phyloP scores from a whole-genome alignment of 1,139 yeast species.

The Meyerozyma guilliermondii region DNA sequence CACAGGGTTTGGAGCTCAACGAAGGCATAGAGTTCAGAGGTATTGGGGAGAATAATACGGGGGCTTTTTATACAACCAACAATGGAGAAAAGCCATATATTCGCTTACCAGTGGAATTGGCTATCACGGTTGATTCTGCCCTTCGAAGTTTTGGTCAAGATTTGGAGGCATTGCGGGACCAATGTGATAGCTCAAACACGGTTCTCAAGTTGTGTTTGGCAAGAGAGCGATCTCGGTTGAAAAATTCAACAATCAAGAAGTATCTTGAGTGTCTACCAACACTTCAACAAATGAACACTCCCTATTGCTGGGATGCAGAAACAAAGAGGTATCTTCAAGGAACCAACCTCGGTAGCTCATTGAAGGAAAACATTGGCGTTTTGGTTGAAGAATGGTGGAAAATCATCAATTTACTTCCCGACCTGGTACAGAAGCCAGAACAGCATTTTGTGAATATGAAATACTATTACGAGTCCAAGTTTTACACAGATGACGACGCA shows the following conservation, averaged over 20 bases:
- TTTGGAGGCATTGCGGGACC: constrained; percentile 11
- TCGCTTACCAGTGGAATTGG: constrained; percentile 32
- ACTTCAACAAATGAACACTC: constrained; percentile 45
- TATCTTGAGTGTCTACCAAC: constrained; percentile 60
- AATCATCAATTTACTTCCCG: constrained; percentile 31
- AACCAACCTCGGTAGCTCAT: constrained; percentile 46
- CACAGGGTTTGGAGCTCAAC: not conserved
- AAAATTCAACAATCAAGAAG: constrained; percentile 30
- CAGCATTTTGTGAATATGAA: constrained; percentile 39
- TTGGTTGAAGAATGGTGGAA: constrained; percentile 53
- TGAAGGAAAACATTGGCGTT: constrained; percentile 26
- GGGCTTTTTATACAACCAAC: constrained; percentile 6
- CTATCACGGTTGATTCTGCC: constrained; percentile 42
- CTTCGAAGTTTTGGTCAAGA: constrained; percentile 23
- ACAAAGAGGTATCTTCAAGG: constrained; percentile 54
- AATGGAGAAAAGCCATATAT: constrained; percentile 13
- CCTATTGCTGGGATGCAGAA: constrained; percentile 55
- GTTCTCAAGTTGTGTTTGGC: constrained; percentile 47
- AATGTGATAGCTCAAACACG: constrained; percentile 32
- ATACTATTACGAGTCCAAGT: constrained; percentile 44
- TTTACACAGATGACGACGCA: constrained; percentile 35
- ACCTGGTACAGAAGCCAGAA: constrained; percentile 24
- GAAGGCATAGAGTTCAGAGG: constrained; percentile 5
- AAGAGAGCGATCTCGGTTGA: constrained; percentile 19
- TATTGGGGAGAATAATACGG: constrained; percentile 5